A percentile compares a stretch with the other conserved stretches of the same genome.
Conservation (phyloP, 345 rosid species). For the Brassica carinata region DNA sequence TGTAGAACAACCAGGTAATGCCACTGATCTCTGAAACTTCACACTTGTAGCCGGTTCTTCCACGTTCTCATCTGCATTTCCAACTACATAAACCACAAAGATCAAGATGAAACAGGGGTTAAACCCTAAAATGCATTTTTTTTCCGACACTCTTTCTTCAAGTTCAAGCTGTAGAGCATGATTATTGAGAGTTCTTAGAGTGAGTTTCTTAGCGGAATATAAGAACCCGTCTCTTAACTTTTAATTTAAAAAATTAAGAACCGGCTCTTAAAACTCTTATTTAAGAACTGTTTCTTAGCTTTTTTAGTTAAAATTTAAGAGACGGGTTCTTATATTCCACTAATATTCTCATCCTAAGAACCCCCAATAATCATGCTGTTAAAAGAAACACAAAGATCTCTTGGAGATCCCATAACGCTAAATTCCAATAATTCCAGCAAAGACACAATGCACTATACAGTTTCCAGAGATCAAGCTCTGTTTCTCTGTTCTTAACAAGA, state of each 20-base stretch:
- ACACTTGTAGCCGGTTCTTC: constrained; percentile 72
- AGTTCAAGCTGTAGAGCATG: neutral
- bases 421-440: neutral
- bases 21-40: constrained; percentile 64
- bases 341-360: no score
- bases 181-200: no score
- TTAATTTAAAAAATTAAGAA: no score
- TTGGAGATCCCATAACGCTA: neutral
- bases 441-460: neutral
- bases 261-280: no score
- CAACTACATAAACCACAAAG: constrained; percentile 46
- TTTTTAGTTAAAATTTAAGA: no score
- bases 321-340: no score
- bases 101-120: neutral
- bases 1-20: constrained; percentile 65
- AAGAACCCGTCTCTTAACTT: no score
- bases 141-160: neutral
- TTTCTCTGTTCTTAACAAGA: neutral
- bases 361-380: no score
- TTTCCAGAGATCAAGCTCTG: neutral
- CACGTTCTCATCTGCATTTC: constrained; percentile 47
- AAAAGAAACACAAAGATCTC: no score
- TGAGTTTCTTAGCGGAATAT: no score
- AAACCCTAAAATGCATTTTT: neutral
- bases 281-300: no score